Conservation (phyloP, 768 basidiomycete species). For the Boletales sp. region DNA sequence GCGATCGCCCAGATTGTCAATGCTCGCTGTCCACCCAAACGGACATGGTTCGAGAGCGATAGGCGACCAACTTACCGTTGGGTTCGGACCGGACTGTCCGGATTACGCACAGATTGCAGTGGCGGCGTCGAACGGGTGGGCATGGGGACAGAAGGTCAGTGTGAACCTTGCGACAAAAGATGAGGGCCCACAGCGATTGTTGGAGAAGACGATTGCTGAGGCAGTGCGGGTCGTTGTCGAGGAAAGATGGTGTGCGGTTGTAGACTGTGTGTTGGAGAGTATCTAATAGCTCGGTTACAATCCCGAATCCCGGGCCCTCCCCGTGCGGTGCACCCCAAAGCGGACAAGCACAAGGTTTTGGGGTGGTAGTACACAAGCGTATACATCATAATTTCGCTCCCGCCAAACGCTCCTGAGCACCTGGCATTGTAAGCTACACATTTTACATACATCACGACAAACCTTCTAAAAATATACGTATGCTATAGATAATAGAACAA, state of each 20-base stretch:
- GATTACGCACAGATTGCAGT: slow-evolving; percentile 62
- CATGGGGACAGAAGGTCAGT: slow-evolving; percentile 44
- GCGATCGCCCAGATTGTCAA: slow-evolving; percentile 61
- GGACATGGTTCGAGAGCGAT: slow-evolving; percentile 47
- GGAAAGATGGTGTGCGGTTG: slow-evolving; percentile 59
- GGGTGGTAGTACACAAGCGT: too few species aligned
- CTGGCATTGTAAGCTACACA: too few species aligned
- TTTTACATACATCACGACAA: too few species aligned
- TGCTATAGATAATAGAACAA: too few species aligned
- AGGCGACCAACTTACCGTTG: slow-evolving; percentile 52
- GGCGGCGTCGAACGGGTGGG: slow-evolving; percentile 69
- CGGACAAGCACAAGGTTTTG: too few species aligned
- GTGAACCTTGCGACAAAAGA: slow-evolving; percentile 19
- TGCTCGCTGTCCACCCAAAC: slow-evolving; percentile 60
- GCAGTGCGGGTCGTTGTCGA: slow-evolving; percentile 54
- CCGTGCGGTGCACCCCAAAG: too few species aligned
- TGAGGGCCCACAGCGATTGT: slow-evolving; percentile 19
- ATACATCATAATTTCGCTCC: too few species aligned
- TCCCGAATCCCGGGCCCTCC: too few species aligned
- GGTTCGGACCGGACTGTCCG: slow-evolving; percentile 60
- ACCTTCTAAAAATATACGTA: too few species aligned
- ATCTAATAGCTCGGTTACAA: slow-evolving; percentile 23
- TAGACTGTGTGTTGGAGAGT: slow-evolving; percentile 55
- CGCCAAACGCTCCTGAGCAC: too few species aligned
- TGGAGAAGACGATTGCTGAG: slow-evolving; percentile 39